These are phyloP conservation scores for Lineolata rhizophorae DNA, from an alignment of 495 filamentous ascomycete species.

Conservation along the genomic window DNA sequence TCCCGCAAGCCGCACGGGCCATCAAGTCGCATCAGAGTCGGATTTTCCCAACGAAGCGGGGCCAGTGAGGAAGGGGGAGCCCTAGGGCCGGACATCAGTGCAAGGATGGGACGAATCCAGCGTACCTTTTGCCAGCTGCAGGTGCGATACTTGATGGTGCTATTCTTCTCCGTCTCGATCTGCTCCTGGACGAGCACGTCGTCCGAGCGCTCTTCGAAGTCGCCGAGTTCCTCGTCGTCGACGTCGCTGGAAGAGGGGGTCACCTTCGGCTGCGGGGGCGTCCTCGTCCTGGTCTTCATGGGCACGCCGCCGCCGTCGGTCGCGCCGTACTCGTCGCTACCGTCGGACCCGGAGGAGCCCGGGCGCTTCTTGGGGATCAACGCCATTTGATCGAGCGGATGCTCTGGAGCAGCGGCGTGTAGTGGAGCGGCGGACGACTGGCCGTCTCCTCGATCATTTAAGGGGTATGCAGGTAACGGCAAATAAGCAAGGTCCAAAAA, in stretches of 20 bases:
- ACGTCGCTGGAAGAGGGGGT: slow-evolving; percentile 14
- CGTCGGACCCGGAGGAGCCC: slow-evolving; percentile 1
- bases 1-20: no score
- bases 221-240: slow-evolving; percentile 20
- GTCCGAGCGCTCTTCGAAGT: no score
- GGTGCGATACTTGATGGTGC: slow-evolving; percentile 69
- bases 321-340: slow-evolving; percentile 2
- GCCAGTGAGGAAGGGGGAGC: no score
- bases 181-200: slow-evolving; percentile 46
- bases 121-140: slow-evolving; percentile 77
- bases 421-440: slow-evolving; percentile 13
- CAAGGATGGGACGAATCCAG: no score
- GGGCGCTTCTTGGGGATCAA: slow-evolving; percentile 10
- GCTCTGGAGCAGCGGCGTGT: slow-evolving; percentile 15
- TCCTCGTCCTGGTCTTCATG: slow-evolving; percentile 3
- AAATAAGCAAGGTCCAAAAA: no score
- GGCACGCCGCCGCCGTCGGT: background rate
- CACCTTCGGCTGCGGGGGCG: slow-evolving; percentile 1
- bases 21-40: no score
- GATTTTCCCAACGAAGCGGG: no score
- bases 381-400: slow-evolving; percentile 31
- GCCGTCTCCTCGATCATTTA: no score
- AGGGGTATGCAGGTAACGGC: no score
- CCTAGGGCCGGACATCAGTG: no score
- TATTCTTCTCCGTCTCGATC: slow-evolving; percentile 51